Conservation (phyloP, 1,284 basidiomycete species). For the Coniferiporia sulphurascens region DNA sequence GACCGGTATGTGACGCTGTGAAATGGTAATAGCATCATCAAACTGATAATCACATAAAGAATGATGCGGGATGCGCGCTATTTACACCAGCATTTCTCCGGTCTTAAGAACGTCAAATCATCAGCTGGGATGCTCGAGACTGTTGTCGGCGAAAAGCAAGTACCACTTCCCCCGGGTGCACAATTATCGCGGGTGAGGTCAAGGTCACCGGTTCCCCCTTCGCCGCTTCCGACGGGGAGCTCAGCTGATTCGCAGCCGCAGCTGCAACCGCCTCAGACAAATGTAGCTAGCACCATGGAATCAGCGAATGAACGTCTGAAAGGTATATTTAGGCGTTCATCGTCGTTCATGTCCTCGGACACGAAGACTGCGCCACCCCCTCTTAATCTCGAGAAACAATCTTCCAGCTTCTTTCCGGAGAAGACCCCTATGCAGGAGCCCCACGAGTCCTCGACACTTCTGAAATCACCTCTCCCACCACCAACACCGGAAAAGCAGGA, state of each 20-base stretch:
- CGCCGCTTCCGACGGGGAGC: not conserved
- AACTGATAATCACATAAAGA: conserved; percentile 34
- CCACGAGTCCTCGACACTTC: not conserved
- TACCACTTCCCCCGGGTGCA: conserved; percentile 29
- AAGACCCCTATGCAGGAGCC: conserved; percentile 6
- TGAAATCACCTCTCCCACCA: conserved; percentile 10
- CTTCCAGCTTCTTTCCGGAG: conserved; percentile 6
- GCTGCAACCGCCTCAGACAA: not conserved
- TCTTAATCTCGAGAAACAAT: conserved; percentile 3
- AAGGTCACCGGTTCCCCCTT: conserved; percentile 3
- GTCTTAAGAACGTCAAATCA: conserved; percentile 61
- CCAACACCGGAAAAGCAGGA: conserved; percentile 10
- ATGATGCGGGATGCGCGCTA: conserved; percentile 75
- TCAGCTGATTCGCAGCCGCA: not conserved
- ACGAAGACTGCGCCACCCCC: not conserved
- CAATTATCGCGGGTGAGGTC: not conserved
- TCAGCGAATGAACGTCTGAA: conserved; percentile 18
- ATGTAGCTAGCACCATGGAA: conserved; percentile 10
- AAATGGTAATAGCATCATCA: not conserved
- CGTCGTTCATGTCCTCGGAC: conserved; percentile 9
- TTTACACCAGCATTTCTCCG: conserved; percentile 67
- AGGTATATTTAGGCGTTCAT: conserved; percentile 16
- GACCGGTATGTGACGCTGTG: conserved; percentile 50
- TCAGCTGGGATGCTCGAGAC: conserved; percentile 77
- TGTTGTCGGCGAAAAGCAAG: conserved; percentile 69